Base-by-base conservation (phyloP, 1,284 basidiomycete genomes). In the Cystobasidiaceae sp. region DNA sequence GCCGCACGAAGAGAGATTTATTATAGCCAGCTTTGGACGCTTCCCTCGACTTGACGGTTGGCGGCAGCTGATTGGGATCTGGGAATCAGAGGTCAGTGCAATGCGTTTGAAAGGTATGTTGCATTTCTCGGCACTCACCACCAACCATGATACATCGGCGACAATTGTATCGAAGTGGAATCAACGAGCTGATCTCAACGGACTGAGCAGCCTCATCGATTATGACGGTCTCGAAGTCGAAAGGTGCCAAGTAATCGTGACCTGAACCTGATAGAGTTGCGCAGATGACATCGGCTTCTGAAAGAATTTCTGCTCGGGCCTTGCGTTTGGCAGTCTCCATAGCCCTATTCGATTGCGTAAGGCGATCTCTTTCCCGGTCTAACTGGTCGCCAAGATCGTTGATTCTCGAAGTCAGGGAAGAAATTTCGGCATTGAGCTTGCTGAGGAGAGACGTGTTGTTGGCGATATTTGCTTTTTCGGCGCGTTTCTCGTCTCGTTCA, bases 171-270 rank as follows among this genome's bases (percentile, higher is more conserved):
- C 90, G 93, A 64, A 99, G 81, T 39, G 96, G 96, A 68, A 99
- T 98, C 66, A 99, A 78, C n/a, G 93, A 91, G 73, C 90, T 93
- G 63, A 97, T 81, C 77, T 99, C 96, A 50, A 97, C 89, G 3
- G 93, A 89, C 77, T 99, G 96, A 0, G 94, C 94, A 0, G 96
- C 96, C 77, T 99, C 96, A 74, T 99, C 96, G 70, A 98, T 96
- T 74, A 99, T 87, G 69, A 98, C 85, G 76, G 96, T 91, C 72
- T 97, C 93, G 71, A 91, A 85, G 4, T 76, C 71, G 2, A 78
- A 71, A 15, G 85, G 81, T 63, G 88, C 85, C 52, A 99, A 80
- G 59, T 84, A 83, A 43, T 97, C 93, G 72, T 97, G 90, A 1
- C 94, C 96, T 6, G 93, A 84, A 32, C 93, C 93, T 2, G 92